These are phyloP conservation scores for Sindora glabra DNA, from an alignment of 306 rosid species.

Conservation along the genomic window DNA sequence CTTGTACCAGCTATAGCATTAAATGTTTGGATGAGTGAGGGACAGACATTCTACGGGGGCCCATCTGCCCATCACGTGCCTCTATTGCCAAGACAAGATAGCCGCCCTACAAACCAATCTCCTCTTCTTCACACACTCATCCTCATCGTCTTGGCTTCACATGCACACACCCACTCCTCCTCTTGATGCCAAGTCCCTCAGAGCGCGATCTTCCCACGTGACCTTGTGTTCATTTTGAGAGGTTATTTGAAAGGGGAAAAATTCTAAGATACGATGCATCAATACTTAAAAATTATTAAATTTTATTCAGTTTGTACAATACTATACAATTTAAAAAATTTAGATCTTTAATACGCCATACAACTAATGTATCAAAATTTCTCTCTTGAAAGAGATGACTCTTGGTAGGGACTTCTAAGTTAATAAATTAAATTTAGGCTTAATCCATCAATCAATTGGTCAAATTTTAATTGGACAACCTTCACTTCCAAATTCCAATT, in stretches of 20 bases:
- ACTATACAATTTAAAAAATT: too few species aligned
- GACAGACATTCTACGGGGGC: slow-evolving; percentile 46
- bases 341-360: too few species aligned
- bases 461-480: too few species aligned
- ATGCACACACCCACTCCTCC: not conserved
- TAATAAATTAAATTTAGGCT: too few species aligned
- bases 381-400: too few species aligned
- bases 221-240: slow-evolving; percentile 18
- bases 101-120: slow-evolving; percentile 33
- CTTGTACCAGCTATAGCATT: not conserved
- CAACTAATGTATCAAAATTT: too few species aligned
- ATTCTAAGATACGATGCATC: slow-evolving; percentile 19
- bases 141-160: slow-evolving; percentile 22
- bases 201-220: slow-evolving; percentile 25
- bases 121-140: not conserved
- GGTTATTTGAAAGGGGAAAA: slow-evolving; percentile 6
- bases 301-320: too few species aligned
- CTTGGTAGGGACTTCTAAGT: too few species aligned
- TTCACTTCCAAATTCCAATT: too few species aligned
- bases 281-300: not conserved
- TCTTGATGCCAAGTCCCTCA: slow-evolving; percentile 10
- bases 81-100: slow-evolving; percentile 24
- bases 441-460: too few species aligned
- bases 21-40: slow-evolving; percentile 29
- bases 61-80: slow-evolving; percentile 46